Conservation (phyloP, 2,329 filamentous ascomycete species). For the Clonostachys byssicola region DNA sequence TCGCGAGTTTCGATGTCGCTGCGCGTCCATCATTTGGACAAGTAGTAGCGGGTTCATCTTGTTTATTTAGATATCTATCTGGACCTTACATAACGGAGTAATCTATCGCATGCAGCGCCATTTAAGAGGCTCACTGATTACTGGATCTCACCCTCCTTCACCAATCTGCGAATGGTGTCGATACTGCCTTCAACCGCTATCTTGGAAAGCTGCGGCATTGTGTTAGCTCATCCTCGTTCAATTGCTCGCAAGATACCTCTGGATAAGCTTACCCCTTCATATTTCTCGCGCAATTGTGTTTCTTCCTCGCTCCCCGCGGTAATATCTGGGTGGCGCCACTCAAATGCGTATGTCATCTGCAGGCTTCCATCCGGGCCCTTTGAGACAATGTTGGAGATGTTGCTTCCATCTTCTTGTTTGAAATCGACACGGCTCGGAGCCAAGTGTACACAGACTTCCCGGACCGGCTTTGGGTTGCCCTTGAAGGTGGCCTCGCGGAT, state of each 20-base stretch:
- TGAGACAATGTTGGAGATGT: conserved; percentile 25
- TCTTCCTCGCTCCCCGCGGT: conserved; percentile 16
- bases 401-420: conserved; percentile 26
- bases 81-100: too few relatives aligned
- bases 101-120: too few relatives aligned
- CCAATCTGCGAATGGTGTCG: conserved; percentile 6
- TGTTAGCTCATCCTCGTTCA: not conserved
- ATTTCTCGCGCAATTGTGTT: conserved; percentile 13
- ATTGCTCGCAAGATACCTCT: not conserved
- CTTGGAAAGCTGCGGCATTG: conserved; percentile 5
- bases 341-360: conserved; percentile 27
- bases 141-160: conserved; percentile 1
- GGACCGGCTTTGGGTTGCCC: conserved; percentile 8
- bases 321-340: conserved; percentile 23
- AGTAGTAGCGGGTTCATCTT: too few relatives aligned
- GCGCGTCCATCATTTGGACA: too few relatives aligned
- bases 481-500: conserved; percentile 21
- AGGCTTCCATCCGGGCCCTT: conserved; percentile 17
- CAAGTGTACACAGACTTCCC: conserved; percentile 22
- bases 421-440: conserved; percentile 25
- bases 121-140: not conserved
- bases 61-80: too few relatives aligned
- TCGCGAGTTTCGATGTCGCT: too few relatives aligned
- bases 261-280: conserved; percentile 7
- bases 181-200: conserved; percentile 9